Conservation (phyloP, 441 rosid species). For the Mallotus repandus region DNA sequence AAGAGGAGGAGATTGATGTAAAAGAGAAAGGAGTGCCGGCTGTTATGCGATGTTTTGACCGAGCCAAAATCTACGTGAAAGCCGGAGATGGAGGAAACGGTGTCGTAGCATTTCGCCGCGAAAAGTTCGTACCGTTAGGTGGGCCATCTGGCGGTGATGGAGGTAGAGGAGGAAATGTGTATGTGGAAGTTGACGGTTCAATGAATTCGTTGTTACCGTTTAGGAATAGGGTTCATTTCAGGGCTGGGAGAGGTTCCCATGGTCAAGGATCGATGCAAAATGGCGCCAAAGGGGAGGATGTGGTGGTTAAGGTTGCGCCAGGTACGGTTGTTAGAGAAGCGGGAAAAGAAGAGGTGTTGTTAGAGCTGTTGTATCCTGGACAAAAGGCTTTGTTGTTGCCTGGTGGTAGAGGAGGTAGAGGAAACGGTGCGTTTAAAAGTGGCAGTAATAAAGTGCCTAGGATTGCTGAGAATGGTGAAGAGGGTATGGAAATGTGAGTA, state of each 20-base stretch:
- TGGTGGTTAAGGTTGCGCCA: constrained; percentile 82
- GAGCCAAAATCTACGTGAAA: constrained; percentile 71
- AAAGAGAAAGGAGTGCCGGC: constrained; percentile 93
- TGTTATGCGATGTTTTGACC: constrained; percentile 89
- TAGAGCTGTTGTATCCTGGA: constrained; percentile 78
- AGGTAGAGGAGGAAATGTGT: constrained; percentile 90
- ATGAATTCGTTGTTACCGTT: constrained; percentile 84
- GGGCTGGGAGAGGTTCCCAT: constrained; percentile 78
- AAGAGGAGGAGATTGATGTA: constrained; percentile 41
- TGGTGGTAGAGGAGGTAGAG: constrained; percentile 97
- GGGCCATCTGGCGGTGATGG: constrained; percentile 97
- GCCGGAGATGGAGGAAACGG: constrained; percentile 93
- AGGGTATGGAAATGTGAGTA: constrained; percentile 88
- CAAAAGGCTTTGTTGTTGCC: constrained; percentile 77
- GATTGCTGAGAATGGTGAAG: constrained; percentile 95
- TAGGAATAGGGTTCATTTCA: constrained; percentile 75
- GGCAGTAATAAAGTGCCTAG: constrained; percentile 80
- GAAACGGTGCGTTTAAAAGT: constrained; percentile 82
- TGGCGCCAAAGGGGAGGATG: constrained; percentile 80
- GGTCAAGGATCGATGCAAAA: constrained; percentile 70
- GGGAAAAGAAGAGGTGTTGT: constrained; percentile 62
- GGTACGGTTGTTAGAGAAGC: constrained; percentile 80
- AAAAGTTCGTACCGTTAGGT: constrained; percentile 81
- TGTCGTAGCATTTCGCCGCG: constrained; percentile 82
- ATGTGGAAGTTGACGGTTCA: constrained; percentile 69